phyloP scores from a whole-genome alignment of 2,329 filamentous ascomycete species.

The Fusarium camptoceras region DNA sequence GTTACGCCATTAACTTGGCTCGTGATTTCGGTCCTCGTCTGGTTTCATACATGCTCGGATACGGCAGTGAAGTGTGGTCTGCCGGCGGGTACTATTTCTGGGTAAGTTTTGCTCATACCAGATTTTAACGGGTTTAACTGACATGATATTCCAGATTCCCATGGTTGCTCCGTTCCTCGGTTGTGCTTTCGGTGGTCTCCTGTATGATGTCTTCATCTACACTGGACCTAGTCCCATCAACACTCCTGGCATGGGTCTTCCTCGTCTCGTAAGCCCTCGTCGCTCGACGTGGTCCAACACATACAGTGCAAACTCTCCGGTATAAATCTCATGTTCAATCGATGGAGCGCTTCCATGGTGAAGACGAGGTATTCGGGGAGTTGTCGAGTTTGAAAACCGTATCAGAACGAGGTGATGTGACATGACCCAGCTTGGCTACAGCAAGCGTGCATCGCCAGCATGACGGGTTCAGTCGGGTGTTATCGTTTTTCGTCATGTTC shows the following conservation, averaged over 20 bases:
- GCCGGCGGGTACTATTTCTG: constrained; percentile 79
- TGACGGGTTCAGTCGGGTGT: not conserved
- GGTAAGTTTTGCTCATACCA: constrained; percentile 59
- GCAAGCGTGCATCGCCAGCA: too few relatives aligned
- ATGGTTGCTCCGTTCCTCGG: constrained; percentile 78
- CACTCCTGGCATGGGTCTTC: constrained; percentile 72
- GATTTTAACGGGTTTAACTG: too few relatives aligned
- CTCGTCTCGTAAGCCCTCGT: constrained; percentile 57
- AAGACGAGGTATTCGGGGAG: not conserved
- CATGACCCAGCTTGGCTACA: not conserved
- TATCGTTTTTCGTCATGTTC: not conserved
- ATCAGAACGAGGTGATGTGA: not conserved
- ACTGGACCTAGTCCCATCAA: constrained; percentile 78
- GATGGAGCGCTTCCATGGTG: not conserved
- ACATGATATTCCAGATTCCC: constrained; percentile 64
- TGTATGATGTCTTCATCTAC: constrained; percentile 77
- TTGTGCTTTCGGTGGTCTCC: constrained; percentile 70
- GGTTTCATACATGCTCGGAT: constrained; percentile 75
- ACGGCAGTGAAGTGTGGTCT: constrained; percentile 74
- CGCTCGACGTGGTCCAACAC: constrained; percentile 55
- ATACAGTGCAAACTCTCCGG: constrained; percentile 42
- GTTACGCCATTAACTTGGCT: constrained; percentile 80
- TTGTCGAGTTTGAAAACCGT: not conserved
- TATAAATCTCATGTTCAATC: constrained; percentile 4
- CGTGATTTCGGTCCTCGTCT: constrained; percentile 78